Base-by-base conservation (phyloP, 164 flowering plant species). In the Aristolochia contorta region DNA sequence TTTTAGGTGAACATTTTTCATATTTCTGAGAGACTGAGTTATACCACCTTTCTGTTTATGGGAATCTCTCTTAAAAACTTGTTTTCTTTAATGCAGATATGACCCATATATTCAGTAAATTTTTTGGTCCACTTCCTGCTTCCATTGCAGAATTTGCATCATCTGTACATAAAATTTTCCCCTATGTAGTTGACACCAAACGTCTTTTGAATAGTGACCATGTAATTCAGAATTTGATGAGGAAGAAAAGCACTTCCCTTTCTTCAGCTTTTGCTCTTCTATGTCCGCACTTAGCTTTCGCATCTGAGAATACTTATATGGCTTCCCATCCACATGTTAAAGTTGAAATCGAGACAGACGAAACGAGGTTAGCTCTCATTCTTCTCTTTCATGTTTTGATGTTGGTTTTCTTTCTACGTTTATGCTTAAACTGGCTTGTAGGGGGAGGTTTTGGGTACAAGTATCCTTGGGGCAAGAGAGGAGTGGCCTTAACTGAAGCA, bases 341-440 rank as follows among this genome's bases (percentile, higher is more conserved):
- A 65, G 85, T 93, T 65, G 97, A 86, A 65, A 89, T 93, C 71
- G 81, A 84, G 74, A 94, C 85, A 61, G 97, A 88, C 77, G 89
- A 86, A 47, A 65, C 70, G 71, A 90, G 96, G 99, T 93, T 62
- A 45, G 78, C 50, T 61, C 22, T 43, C 23, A 32, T 4, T 22
- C 25, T 43, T 15, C n/a, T 53, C 18, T 24, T 10, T 20, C 12
- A 6, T 4, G 12, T 37, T 37, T 37, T 37, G 1, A 37, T 37
- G 43, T 37, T 8, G 43, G 43, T 37, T 37, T 37, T 37, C 10
- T 37, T 37, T 37, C 7, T 10, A 37, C 7, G 3, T 37, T 37
- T 37, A 27, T 27, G 30, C 30, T 37, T 37, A 37, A 37, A 37
- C n/a, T n/a, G n/a, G n/a, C n/a, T n/a, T n/a, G n/a, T n/a, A n/a